These are phyloP conservation scores for Poronia punctata DNA, from an alignment of 495 filamentous ascomycete genomes.

Conservation along the genomic window DNA sequence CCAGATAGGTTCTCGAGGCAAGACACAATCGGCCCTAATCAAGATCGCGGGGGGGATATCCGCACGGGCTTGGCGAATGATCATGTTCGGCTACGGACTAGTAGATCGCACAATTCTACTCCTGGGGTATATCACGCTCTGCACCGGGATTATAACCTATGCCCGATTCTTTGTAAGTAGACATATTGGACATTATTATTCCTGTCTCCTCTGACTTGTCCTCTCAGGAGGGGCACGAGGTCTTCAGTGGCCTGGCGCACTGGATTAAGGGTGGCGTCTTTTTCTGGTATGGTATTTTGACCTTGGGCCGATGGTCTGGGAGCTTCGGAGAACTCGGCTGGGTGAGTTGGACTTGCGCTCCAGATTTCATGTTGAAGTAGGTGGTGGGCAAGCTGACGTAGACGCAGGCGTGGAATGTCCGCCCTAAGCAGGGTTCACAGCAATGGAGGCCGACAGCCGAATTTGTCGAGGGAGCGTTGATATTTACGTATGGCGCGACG, in stretches of 20 bases:
- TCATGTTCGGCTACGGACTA: conserved; percentile 35
- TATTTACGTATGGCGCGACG: conserved; percentile 79
- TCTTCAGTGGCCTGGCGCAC: conserved; percentile 88
- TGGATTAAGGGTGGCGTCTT: conserved; percentile 98
- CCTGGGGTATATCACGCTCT: conserved; percentile 51
- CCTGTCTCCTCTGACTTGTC: conserved; percentile 6
- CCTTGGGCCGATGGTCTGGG: conserved; percentile 83
- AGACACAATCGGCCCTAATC: conserved; percentile 22
- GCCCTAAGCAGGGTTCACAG: conserved; percentile 56
- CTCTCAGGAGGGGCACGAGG: conserved; percentile 43
- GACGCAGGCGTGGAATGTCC: conserved; percentile 74
- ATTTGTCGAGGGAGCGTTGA: conserved; percentile 79
- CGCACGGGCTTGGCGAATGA: conserved; percentile 33
- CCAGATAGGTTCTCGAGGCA: conserved; percentile 22
- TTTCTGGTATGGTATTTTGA: conserved; percentile 87
- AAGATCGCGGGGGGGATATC: conserved; percentile 33
- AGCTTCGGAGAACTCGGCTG: conserved; percentile 88
- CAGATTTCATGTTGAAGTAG: conserved; percentile 1
- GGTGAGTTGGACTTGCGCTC: conserved; percentile 36
- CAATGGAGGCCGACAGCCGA: conserved; percentile 71
- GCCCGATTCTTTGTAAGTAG: conserved; percentile 51
- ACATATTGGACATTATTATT: neutral
- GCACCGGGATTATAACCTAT: conserved; percentile 52
- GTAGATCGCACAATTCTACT: conserved; percentile 43
- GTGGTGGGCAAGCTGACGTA: conserved; percentile 15